Conservation (phyloP, 2,329 filamentous ascomycete genomes). For the Aspergillus amoenus region DNA sequence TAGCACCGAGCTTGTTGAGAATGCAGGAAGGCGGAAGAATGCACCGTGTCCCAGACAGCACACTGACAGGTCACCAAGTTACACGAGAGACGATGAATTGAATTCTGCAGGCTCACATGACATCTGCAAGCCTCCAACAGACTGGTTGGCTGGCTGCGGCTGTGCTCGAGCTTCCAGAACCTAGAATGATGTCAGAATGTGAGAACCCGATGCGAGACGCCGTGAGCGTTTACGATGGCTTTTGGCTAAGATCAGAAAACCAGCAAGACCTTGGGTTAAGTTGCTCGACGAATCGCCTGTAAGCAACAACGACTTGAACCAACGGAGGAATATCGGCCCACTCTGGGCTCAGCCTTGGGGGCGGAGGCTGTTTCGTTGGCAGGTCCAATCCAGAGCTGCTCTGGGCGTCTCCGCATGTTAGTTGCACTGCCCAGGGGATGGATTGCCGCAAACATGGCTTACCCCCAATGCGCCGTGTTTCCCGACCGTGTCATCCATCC, state of each 20-base stretch:
- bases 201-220: too few relatives aligned
- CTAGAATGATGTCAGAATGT: constrained; percentile 2
- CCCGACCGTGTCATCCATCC: not conserved
- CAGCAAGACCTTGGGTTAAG: too few relatives aligned
- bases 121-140: not conserved
- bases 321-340: not conserved
- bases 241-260: too few relatives aligned
- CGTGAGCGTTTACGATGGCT: too few relatives aligned
- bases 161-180: constrained; percentile 2
- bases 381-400: not conserved
- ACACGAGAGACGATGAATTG: too few relatives aligned
- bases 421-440: constrained; percentile 6
- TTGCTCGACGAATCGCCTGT: too few relatives aligned
- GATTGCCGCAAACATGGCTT: not conserved
- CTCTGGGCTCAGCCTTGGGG: constrained; percentile 15
- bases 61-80: too few relatives aligned
- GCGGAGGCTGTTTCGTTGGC: not conserved
- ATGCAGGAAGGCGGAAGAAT: not conserved
- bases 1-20: too few relatives aligned
- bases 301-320: not conserved
- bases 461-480: not conserved
- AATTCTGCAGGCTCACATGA: not conserved
- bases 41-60: not conserved
- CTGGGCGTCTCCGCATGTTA: not conserved
- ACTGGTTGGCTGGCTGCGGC: not conserved